A percentile compares a stretch with the other conserved stretches of the same genome.
Evolutionary conservation across 169 alveolate genomes (phyloP).

Genomic region (Plasmodium fragile): DNA sequence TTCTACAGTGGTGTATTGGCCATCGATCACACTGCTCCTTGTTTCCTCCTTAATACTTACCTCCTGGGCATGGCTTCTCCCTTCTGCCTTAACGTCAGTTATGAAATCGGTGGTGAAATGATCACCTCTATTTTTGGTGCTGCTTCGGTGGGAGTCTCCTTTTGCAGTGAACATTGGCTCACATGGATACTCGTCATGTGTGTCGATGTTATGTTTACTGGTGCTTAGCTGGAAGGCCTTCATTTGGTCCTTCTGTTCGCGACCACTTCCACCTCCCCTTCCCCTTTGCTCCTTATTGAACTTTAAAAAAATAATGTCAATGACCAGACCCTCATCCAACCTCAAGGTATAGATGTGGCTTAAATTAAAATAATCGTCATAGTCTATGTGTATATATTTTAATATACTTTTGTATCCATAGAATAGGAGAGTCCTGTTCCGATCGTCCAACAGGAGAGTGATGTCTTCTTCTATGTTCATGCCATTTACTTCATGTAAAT

Average conservation of each 20-base stretch:
- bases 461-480: conserved; percentile 40
- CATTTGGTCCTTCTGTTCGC: neutral
- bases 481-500: conserved; percentile 39
- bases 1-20: neutral
- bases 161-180: neutral
- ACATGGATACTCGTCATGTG: neutral
- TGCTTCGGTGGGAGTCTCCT: neutral
- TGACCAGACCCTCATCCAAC: conserved; percentile 51
- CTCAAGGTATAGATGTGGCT: conserved; percentile 34
- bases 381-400: conserved; percentile 60
- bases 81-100: neutral
- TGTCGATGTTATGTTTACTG: neutral
- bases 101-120: neutral
- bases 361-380: conserved; percentile 42
- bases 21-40: neutral
- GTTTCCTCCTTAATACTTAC: neutral
- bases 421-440: conserved; percentile 51
- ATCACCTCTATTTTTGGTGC: neutral
- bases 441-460: conserved; percentile 53
- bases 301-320: conserved; percentile 32
- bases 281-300: neutral
- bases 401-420: conserved; percentile 60
- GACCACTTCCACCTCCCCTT: neutral
- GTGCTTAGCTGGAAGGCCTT: neutral
- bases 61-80: neutral